Base-by-base conservation (phyloP, 1,284 basidiomycete genomes). In the Melampsora americana region DNA sequence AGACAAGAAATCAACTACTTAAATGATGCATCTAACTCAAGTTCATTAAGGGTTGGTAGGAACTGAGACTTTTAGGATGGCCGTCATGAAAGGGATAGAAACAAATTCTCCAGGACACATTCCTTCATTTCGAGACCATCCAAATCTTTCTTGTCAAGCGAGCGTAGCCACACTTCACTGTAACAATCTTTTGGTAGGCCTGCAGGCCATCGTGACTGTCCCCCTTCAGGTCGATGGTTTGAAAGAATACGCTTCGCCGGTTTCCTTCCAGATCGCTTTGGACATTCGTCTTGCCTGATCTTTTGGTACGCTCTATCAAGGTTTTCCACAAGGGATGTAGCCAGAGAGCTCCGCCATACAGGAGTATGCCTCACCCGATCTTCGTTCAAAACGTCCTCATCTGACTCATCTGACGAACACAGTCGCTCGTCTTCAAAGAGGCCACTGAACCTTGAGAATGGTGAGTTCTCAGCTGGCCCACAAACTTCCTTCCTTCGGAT, bases 391-490 rank as follows among this genome's bases (percentile, higher is more conserved):
- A 11, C 3, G 42, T 68, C 66, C 5, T 48, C 11, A 1, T 5
- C 20, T 6, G 66, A 68, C 53, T 67, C 66, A 50, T 67, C 46
- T 5, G 66, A 67, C 12, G 66, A 67, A 53, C 66, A 67, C n/a
- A 67, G 66, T 32, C 66, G 66, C 5, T 28, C 26, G 30, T 67
- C 66, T 53, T 26, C 23, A 67, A 67, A 67, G 46, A 67, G 66
- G 30, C 18, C 14, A 1, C 12, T 4, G 39, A 32, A 67, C 0
- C 26, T 7, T 23, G 46, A 18, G 12, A 42, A 42, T 42, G 39
- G 39, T 42, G 39, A 42, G 39, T 11, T 42, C 6, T 42, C 39
- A 42, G 6, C 39, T 9, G 12, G 39, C 39, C 12, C 39, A 12
- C 39, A 42, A 18, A 53, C 59, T 5, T 68, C 14, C 18, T 18